Conservation (phyloP, 768 basidiomycete genomes). For the Termitomyces sp. region DNA sequence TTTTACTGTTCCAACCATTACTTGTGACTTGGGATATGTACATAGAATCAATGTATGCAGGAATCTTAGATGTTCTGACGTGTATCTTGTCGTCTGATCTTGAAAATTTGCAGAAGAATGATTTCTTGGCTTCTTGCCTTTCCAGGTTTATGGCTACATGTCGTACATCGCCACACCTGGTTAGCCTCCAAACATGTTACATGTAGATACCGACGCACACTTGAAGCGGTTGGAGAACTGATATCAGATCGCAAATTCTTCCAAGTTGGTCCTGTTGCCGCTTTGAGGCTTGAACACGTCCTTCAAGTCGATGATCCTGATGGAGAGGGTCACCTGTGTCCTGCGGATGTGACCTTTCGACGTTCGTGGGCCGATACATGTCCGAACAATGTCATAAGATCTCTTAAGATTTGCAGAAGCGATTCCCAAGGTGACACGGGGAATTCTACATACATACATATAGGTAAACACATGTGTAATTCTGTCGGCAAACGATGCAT, state of each 20-base stretch:
- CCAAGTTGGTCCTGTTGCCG: neutral
- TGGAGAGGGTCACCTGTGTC: neutral
- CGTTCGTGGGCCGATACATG: conserved; percentile 4
- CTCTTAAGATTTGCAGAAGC: conserved; percentile 7
- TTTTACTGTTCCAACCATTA: neutral
- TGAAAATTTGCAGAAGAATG: neutral
- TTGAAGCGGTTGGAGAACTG: neutral
- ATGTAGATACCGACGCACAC: no score
- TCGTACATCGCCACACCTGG: no score
- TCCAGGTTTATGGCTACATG: neutral
- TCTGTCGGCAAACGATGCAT: conserved; percentile 5
- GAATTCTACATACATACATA: neutral
- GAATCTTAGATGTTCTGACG: neutral
- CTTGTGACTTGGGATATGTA: neutral
- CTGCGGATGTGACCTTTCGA: conserved; percentile 8
- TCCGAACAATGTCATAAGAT: neutral
- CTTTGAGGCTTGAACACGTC: no score
- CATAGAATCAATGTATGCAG: neutral
- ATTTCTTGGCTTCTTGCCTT: neutral
- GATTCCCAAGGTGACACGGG: neutral
- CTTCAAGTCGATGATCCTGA: no score
- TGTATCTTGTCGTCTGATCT: neutral
- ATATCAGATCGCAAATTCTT: neutral
- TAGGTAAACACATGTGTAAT: no score
- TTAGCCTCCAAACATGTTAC: neutral